Base-by-base conservation (phyloP, 129 eudicot species). In the Heracleum sosnowskyi region DNA sequence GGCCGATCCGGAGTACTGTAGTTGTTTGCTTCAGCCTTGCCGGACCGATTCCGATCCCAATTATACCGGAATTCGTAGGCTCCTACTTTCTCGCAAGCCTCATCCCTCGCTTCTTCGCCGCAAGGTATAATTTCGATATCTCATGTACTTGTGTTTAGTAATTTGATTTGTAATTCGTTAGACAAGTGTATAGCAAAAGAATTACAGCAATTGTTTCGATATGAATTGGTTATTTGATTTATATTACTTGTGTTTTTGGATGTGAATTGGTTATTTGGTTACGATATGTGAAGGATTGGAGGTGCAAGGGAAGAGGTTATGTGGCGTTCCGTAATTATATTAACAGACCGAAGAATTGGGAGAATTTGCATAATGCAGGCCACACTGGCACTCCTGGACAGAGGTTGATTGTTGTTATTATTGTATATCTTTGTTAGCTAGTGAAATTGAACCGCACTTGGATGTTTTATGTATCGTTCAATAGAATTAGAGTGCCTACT, bases 231-330 rank as follows among this genome's bases (percentile, higher is more conserved):
- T n/a, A n/a, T n/a, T n/a, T n/a, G n/a, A n/a, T n/a, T n/a, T n/a
- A n/a, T n/a, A n/a, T n/a, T n/a, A n/a, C n/a, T n/a, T n/a, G n/a
- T n/a, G n/a, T n/a, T n/a, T 4, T 53, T 18, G 22, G 18, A 17
- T 18, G 18, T 5, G 17, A 15, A 4, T 69, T 22, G 13, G 26
- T 72, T 73, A 71, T 17, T 64, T 12, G 66, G 49, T 55, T 47
- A 51, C n/a, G 29, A 70, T 70, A 57, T 49, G 55, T 84, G 85
- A 82, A 96, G 99, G 96, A 88, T 55, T 96, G 99, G 99, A 86
- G 90, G 90, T 90, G 97, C 82, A 96, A 90, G 84, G 95, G 91
- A 51, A 96, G 78, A 87, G 94, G 96, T 18, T 96, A 96, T 62
- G 99, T 87, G 37, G 97, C 97, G 17, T 96, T 80, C 63, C 97